A percentile compares a stretch with the other conserved stretches of the same genome.
Evolutionary conservation across 192 early-diverging fungal species (phyloP).

Genomic region (Martensiomyces pterosporus): DNA sequence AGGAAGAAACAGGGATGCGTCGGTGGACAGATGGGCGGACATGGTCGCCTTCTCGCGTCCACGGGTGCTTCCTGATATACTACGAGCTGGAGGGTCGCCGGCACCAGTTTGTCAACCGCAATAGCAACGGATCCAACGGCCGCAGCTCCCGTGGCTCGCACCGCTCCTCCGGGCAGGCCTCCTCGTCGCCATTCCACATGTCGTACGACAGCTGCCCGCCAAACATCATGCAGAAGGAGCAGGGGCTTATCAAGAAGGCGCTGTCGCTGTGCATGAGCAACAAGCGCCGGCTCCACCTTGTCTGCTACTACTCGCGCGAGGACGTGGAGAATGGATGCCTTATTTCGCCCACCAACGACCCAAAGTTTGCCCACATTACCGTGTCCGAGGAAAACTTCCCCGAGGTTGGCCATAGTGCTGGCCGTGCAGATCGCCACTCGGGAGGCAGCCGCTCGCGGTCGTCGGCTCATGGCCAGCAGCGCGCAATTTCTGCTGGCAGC

Average conservation of each 20-base stretch:
- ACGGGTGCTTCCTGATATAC: constrained; percentile 85
- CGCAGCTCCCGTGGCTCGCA: constrained; percentile 42
- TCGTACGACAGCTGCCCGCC: constrained; percentile 40
- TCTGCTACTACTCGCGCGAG: constrained; percentile 82
- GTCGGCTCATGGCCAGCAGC: constrained; percentile 21
- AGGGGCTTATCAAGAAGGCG: constrained; percentile 83
- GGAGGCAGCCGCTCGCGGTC: constrained; percentile 21
- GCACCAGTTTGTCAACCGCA: constrained; percentile 48
- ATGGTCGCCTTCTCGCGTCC: constrained; percentile 83
- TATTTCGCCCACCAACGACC: constrained; percentile 62
- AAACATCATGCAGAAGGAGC: constrained; percentile 58
- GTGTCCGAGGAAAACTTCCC: constrained; percentile 79
- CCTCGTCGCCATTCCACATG: constrained; percentile 13
- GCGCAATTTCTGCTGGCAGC: constrained; percentile 8
- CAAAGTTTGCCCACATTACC: constrained; percentile 57
- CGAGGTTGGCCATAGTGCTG: constrained; percentile 52
- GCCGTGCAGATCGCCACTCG: constrained; percentile 36
- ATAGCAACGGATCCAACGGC: not conserved
- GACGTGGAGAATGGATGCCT: constrained; percentile 65
- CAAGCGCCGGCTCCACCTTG: constrained; percentile 81
- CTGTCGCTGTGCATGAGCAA: constrained; percentile 77
- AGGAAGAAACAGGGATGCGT: constrained; percentile 85
- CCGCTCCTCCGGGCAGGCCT: constrained; percentile 11
- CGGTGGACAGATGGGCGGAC: constrained; percentile 89
- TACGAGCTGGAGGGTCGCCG: constrained; percentile 73